Conservation (phyloP, 176 grass and related monocot species). For the Puya raimondii region DNA sequence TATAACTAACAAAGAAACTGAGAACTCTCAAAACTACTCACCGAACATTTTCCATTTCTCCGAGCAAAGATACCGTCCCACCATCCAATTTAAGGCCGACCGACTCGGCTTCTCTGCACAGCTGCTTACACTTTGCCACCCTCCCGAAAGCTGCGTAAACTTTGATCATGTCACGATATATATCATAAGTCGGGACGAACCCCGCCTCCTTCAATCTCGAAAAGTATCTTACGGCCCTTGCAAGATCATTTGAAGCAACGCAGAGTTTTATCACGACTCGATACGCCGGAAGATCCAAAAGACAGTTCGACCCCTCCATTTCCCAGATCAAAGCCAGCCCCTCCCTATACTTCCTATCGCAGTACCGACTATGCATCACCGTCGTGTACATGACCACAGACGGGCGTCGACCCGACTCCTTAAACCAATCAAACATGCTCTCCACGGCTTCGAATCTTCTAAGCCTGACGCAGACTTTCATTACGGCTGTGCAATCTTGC, state of each 20-base stretch:
- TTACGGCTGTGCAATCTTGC: slow-evolving; percentile 63
- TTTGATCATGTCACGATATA: slow-evolving; percentile 49
- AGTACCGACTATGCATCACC: slow-evolving; percentile 63
- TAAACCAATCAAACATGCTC: slow-evolving; percentile 70
- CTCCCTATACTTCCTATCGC: slow-evolving; percentile 40
- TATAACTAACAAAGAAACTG: background rate
- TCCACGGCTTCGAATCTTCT: slow-evolving; percentile 47
- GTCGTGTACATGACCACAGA: slow-evolving; percentile 81
- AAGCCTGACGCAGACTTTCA: slow-evolving; percentile 82
- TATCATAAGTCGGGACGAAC: slow-evolving; percentile 50
- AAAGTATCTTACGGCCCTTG: slow-evolving; percentile 52
- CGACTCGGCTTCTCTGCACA: slow-evolving; percentile 49
- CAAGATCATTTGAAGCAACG: slow-evolving; percentile 43
- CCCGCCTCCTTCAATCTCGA: slow-evolving; percentile 65
- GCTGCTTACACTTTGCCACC: slow-evolving; percentile 47
- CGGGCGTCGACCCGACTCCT: slow-evolving; percentile 19
- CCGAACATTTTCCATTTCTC: slow-evolving; percentile 11
- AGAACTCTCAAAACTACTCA: background rate
- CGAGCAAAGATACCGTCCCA: slow-evolving; percentile 27
- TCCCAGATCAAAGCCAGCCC: slow-evolving; percentile 74
- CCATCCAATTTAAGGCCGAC: slow-evolving; percentile 45
- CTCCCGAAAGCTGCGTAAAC: slow-evolving; percentile 39
- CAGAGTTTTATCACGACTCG: slow-evolving; percentile 62
- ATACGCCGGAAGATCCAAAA: slow-evolving; percentile 75
- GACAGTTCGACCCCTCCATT: slow-evolving; percentile 50